Percentiles rank a stretch among this genome's conserved stretches.
These are phyloP conservation scores for Candida namnaoensis DNA, from an alignment of 805 yeast species.

Conservation along the genomic window DNA sequence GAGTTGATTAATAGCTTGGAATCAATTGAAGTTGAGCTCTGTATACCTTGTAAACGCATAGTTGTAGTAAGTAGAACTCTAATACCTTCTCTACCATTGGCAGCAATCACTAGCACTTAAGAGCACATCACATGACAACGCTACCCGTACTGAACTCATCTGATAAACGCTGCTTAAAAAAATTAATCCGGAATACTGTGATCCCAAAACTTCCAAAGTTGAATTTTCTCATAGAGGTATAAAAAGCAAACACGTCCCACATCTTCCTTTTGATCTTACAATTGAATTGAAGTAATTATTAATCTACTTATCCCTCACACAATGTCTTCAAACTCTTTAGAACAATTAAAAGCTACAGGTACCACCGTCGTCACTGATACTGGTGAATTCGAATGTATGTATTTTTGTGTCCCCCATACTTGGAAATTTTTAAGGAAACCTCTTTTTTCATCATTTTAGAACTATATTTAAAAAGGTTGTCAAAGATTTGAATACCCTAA, in stretches of 20 bases:
- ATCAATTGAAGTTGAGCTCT: too few relatives aligned
- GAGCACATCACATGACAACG: too few relatives aligned
- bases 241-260: too few relatives aligned
- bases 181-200: neutral
- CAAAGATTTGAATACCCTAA: too few relatives aligned
- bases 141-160: neutral
- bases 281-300: too few relatives aligned
- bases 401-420: neutral
- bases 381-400: slow-evolving; percentile 81
- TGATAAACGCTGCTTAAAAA: neutral
- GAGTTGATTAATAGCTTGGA: too few relatives aligned
- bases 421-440: neutral
- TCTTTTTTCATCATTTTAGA: neutral
- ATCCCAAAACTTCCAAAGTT: neutral
- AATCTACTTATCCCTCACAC: neutral
- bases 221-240: too few relatives aligned
- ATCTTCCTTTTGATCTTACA: neutral
- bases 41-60: too few relatives aligned
- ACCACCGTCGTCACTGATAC: slow-evolving; percentile 97
- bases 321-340: slow-evolving; percentile 61
- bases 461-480: too few relatives aligned
- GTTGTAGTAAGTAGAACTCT: too few relatives aligned
- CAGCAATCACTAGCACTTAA: too few relatives aligned
- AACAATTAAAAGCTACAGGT: slow-evolving; percentile 89
- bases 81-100: too few relatives aligned